Percentiles rank a stretch among this genome's conserved stretches.
Conservation (phyloP, 2,329 filamentous ascomycete species). For the Beauveria varroae region DNA sequence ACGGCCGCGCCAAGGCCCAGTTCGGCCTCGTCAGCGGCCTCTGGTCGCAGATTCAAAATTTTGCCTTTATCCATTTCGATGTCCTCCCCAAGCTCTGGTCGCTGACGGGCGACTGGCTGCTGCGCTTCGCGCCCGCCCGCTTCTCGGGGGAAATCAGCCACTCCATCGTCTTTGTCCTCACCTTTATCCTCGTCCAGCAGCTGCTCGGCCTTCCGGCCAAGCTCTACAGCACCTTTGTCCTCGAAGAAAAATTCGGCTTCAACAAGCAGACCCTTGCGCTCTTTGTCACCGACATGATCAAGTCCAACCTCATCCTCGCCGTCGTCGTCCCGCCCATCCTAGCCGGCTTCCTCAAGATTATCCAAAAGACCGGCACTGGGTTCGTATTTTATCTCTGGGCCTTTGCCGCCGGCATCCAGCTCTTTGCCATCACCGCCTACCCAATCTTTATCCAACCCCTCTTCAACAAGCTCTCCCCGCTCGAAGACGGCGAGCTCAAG, state of each 20-base stretch:
- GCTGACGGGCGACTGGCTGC: slow-evolving; percentile 66
- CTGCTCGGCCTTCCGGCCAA: slow-evolving; percentile 70
- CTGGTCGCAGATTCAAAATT: slow-evolving; percentile 80
- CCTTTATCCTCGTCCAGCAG: slow-evolving; percentile 77
- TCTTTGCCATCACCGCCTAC: slow-evolving; percentile 94
- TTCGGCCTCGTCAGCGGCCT: slow-evolving; percentile 76
- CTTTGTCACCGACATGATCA: slow-evolving; percentile 85
- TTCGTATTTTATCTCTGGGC: slow-evolving; percentile 99
- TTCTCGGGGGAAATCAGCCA: slow-evolving; percentile 92
- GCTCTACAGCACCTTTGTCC: slow-evolving; percentile 89
- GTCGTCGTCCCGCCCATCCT: slow-evolving; percentile 81
- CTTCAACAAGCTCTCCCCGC: slow-evolving; percentile 96
- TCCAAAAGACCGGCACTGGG: slow-evolving; percentile 83
- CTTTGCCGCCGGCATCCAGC: slow-evolving; percentile 80
- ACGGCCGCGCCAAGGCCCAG: slow-evolving; percentile 91
- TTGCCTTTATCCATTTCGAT: slow-evolving; percentile 85
- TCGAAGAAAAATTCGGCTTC: slow-evolving; percentile 97
- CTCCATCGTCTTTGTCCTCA: slow-evolving; percentile 84
- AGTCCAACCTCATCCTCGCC: slow-evolving; percentile 75
- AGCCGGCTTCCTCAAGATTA: slow-evolving; percentile 85
- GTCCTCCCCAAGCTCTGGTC: slow-evolving; percentile 87
- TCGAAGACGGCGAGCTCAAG: slow-evolving; percentile 83
- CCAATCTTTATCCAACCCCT: slow-evolving; percentile 88
- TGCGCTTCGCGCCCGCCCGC: slow-evolving; percentile 64
- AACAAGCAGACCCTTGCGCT: slow-evolving; percentile 93